phyloP scores from a whole-genome alignment of 2,329 filamentous ascomycete species.

The Monosporascus sp. region DNA sequence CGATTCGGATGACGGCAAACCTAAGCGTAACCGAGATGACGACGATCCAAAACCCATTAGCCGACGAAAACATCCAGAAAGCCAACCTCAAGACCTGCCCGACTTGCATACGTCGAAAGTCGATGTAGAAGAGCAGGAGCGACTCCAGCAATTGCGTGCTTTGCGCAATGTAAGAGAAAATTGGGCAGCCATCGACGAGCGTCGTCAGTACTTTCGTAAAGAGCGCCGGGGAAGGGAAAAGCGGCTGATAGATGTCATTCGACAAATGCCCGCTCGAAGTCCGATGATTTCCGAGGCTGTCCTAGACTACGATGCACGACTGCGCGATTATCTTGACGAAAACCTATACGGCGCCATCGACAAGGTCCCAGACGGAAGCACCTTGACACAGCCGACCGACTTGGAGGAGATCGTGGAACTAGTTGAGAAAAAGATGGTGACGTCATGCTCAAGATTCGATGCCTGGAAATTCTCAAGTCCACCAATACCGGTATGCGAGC shows the following conservation, averaged over 20 bases:
- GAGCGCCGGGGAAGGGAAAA: not conserved
- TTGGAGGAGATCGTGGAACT: not conserved
- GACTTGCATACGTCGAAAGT: not conserved
- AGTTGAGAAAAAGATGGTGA: not conserved
- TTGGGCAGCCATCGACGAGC: not conserved
- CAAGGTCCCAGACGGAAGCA: not conserved
- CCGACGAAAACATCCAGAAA: not conserved
- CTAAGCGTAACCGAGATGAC: not conserved
- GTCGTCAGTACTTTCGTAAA: not conserved
- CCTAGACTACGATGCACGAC: not conserved
- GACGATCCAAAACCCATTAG: not conserved
- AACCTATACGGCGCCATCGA: not conserved
- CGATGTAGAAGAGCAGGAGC: not conserved
- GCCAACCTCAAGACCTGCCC: not conserved
- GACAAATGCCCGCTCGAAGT: not conserved
- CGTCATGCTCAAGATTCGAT: not conserved
- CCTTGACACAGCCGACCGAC: not conserved
- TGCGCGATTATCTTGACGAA: not conserved
- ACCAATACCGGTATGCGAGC: not conserved
- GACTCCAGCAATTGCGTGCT: not conserved
- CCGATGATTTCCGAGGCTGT: not conserved
- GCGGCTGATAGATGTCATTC: not conserved
- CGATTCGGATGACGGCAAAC: not conserved
- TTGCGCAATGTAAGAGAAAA: not conserved
- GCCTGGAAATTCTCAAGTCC: accelerated